Conservation (phyloP, 2,329 filamentous ascomycete genomes). For the Aspergillus transmontanensis region DNA sequence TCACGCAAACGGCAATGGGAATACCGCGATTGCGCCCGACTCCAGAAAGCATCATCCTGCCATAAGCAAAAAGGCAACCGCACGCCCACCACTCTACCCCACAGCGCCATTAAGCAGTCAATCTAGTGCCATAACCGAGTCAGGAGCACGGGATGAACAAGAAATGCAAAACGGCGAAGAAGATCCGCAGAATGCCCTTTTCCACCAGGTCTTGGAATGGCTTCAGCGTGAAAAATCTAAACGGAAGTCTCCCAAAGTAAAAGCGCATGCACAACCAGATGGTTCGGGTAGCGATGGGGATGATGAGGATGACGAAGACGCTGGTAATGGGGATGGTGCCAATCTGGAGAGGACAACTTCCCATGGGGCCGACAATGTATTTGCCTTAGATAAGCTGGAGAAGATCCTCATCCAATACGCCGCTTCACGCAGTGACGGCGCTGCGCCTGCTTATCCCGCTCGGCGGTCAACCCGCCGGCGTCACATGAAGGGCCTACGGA, state of each 20-base stretch:
- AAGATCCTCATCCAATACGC: constrained; percentile 60
- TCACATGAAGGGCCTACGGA: constrained; percentile 36
- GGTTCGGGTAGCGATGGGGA: constrained; percentile 39
- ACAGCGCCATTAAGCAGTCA: constrained; percentile 32
- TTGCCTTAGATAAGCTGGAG: constrained; percentile 79
- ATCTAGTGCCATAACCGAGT: constrained; percentile 29
- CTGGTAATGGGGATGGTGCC: constrained; percentile 21
- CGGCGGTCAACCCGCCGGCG: constrained; percentile 38
- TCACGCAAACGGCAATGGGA: constrained; percentile 23
- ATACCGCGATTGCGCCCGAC: constrained; percentile 23
- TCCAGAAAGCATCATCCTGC: constrained; percentile 33
- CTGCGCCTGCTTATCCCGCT: constrained; percentile 18
- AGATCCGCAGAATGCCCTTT: constrained; percentile 47
- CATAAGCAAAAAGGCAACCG: constrained; percentile 29
- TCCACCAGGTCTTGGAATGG: constrained; percentile 81
- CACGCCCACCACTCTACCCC: constrained; percentile 27
- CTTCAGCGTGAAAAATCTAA: constrained; percentile 76
- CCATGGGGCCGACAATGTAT: constrained; percentile 66
- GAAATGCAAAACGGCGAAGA: constrained; percentile 29
- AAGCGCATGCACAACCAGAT: constrained; percentile 46
- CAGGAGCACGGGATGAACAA: constrained; percentile 27
- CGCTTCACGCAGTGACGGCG: constrained; percentile 32
- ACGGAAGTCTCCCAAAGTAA: constrained; percentile 58
- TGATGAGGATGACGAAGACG: constrained; percentile 25
- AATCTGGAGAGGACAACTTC: constrained; percentile 51